Evolutionary conservation across 345 rosid species (phyloP).

Genomic region (Triadica sebifera): DNA sequence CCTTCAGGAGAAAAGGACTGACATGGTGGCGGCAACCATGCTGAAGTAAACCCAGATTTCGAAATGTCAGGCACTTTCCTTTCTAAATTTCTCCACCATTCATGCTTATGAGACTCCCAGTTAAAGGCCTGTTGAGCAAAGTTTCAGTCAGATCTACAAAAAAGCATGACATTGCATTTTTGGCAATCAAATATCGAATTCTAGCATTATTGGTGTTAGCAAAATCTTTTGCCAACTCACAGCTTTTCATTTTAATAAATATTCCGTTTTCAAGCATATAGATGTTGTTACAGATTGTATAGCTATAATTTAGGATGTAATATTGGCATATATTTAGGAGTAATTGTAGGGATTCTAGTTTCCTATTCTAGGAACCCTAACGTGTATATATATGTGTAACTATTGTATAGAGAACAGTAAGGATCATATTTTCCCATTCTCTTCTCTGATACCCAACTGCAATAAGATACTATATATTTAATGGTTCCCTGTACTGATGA

Average conservation of each 20-base stretch:
- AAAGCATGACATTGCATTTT: conserved; percentile 1
- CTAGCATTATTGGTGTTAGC: neutral
- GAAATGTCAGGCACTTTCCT: conserved; percentile 65
- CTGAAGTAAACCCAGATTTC: conserved; percentile 82
- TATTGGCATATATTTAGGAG: no score
- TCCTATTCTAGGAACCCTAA: no score
- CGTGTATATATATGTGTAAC: no score
- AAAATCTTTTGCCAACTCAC: neutral
- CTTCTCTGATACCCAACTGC: neutral
- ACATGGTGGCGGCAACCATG: conserved; percentile 84
- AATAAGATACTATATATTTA: neutral
- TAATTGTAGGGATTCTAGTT: no score
- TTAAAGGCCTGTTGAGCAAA: conserved; percentile 62
- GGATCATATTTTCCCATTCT: no score
- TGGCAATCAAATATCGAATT: conserved; percentile 14
- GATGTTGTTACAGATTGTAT: no score
- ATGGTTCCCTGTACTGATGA: neutral
- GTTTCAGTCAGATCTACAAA: conserved; percentile 11
- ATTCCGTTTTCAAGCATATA: neutral
- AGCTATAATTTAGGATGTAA: no score
- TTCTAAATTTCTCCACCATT: conserved; percentile 89
- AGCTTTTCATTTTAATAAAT: neutral
- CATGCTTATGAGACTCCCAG: conserved; percentile 89
- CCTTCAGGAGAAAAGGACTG: conserved; percentile 85
- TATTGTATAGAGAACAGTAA: no score